These are phyloP conservation scores for Stevia rebaudiana DNA, from an alignment of 140 eudicot genomes.

Conservation along the genomic window DNA sequence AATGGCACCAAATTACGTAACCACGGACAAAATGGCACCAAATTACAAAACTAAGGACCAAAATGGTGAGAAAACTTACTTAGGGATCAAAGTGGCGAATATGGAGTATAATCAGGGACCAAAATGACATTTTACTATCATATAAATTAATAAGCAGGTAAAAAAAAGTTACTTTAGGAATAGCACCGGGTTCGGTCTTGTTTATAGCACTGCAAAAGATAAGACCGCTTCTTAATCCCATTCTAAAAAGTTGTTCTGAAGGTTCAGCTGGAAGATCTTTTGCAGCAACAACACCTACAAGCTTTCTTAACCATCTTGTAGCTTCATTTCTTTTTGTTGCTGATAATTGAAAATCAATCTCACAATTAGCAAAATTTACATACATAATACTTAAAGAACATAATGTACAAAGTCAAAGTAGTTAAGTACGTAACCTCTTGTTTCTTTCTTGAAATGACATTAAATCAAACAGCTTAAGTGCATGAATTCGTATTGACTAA, in stretches of 20 bases:
- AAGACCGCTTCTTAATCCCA: conserved; percentile 54
- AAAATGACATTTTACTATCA: no score
- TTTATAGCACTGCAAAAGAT: conserved; percentile 45
- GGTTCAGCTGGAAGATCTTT: conserved; percentile 69
- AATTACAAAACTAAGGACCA: no score
- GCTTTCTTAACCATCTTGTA: conserved; percentile 47
- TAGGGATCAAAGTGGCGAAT: no score
- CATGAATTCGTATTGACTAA: no score
- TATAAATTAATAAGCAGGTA: background rate
- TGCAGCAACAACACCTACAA: conserved; percentile 51
- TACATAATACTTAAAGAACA: no score
- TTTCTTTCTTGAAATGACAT: background rate
- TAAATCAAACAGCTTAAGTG: background rate
- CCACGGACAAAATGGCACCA: no score
- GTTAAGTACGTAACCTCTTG: background rate
- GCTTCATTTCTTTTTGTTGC: conserved; percentile 56
- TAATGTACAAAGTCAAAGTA: conserved; percentile 5
- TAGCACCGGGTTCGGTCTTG: conserved; percentile 45
- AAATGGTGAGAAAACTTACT: no score
- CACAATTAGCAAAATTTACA: no score
- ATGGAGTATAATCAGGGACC: no score
- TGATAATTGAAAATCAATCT: conserved; percentile 12
- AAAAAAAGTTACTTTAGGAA: conserved; percentile 34
- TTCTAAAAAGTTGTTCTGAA: conserved; percentile 50
- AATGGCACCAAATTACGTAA: no score